A percentile compares a stretch with the other conserved stretches of the same genome.
Conservation (phyloP, 164 flowering plant genomes). For the Piper longum region DNA sequence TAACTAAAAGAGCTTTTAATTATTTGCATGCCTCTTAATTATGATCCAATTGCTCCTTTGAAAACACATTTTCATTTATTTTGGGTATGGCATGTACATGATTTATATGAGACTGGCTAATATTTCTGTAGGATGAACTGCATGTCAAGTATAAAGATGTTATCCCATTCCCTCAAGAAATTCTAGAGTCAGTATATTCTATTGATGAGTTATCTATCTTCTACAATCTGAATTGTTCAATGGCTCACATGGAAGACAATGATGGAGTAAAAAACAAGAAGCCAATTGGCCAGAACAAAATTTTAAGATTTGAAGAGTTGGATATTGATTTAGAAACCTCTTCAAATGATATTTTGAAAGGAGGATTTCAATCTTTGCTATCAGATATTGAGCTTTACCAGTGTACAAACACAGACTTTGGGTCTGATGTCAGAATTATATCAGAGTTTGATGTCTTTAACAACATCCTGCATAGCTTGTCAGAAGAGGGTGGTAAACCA, state of each 20-base stretch:
- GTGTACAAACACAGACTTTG: conserved; percentile 14
- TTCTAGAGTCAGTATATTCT: conserved; percentile 29
- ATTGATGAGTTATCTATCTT: conserved; percentile 29
- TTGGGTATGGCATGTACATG: no score
- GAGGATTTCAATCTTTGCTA: conserved; percentile 23
- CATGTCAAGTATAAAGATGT: conserved; percentile 9
- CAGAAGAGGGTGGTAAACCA: conserved; percentile 12
- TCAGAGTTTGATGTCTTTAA: conserved; percentile 20
- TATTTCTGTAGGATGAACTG: conserved; percentile 33
- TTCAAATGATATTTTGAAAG: conserved; percentile 13
- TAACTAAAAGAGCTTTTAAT: no score
- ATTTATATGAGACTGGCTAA: neutral
- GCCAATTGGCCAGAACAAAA: conserved; percentile 6
- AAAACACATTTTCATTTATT: no score
- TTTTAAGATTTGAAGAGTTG: conserved; percentile 54
- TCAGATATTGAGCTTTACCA: conserved; percentile 18
- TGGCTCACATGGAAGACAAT: conserved; percentile 25
- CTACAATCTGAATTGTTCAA: conserved; percentile 17
- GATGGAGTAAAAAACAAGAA: conserved; percentile 14
- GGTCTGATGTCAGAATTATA: conserved; percentile 22
- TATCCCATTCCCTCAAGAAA: conserved; percentile 16
- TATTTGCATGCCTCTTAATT: neutral
- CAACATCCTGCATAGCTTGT: conserved; percentile 23
- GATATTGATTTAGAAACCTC: conserved; percentile 26
- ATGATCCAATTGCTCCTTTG: neutral